Evolutionary conservation across 148 eudicot genomes (phyloP).

Genomic region (Heliosperma pusillum): DNA sequence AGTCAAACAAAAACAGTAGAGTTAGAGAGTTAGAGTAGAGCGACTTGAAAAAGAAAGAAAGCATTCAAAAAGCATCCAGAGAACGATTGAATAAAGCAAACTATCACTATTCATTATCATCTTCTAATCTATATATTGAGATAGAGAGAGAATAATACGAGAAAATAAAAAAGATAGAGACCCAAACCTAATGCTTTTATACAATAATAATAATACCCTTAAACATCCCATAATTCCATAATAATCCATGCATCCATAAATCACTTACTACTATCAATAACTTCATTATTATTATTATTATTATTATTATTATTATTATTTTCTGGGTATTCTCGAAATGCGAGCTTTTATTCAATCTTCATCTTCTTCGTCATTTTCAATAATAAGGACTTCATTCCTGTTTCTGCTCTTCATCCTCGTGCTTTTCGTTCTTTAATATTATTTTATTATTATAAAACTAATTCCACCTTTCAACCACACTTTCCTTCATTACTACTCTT

Average conservation of each 20-base stretch:
- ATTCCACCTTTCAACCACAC: conserved; percentile 7
- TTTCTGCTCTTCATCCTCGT: conserved; percentile 61
- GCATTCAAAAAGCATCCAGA: not conserved
- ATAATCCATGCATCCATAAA: no score
- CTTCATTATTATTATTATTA: not conserved
- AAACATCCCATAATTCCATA: no score
- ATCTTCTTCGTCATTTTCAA: not conserved
- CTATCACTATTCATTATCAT: not conserved
- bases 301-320: not conserved
- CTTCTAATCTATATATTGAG: no score
- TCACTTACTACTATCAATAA: no score
- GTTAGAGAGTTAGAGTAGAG: no score
- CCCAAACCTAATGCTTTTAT: no score
- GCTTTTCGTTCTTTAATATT: conserved; percentile 58
- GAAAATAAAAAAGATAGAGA: no score
- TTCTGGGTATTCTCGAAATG: conserved; percentile 15
- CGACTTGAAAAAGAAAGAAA: not conserved
- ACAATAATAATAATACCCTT: no score
- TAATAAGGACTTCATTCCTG: conserved; percentile 33
- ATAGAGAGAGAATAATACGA: no score
- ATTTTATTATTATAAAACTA: not conserved
- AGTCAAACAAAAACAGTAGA: not conserved
- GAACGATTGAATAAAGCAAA: not conserved
- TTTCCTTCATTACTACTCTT: conserved; percentile 28
- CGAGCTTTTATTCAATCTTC: conserved; percentile 5